A percentile compares a stretch with the other conserved stretches of the same genome.
Evolutionary conservation across 1,284 basidiomycete species (phyloP).

Genomic region (Amylostereum areolatum): DNA sequence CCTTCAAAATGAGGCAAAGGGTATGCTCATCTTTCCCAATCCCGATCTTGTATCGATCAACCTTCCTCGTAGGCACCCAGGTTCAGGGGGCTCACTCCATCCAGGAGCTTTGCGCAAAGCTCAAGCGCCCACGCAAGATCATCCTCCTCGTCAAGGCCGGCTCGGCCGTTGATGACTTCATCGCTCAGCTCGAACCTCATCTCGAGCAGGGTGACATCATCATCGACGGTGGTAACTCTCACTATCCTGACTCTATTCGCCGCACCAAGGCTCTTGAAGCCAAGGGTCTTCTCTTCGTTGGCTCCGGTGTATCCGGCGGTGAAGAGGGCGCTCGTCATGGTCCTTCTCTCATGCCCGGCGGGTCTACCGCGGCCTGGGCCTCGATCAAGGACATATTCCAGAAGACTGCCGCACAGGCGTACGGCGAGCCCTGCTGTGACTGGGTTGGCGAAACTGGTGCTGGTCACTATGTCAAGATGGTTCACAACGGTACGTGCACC

Average conservation of each 20-base stretch:
- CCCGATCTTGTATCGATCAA: conserved; percentile 12
- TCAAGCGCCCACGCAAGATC: conserved; percentile 85
- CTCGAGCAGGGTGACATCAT: conserved; percentile 86
- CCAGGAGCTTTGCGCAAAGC: conserved; percentile 80
- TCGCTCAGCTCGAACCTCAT: conserved; percentile 62
- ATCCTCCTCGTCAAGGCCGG: conserved; percentile 94
- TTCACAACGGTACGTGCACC: conserved; percentile 80
- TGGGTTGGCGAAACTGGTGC: conserved; percentile 97
- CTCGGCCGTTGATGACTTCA: conserved; percentile 74
- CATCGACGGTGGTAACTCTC: conserved; percentile 99
- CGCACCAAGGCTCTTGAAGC: conserved; percentile 89
- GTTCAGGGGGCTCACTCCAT: conserved; percentile 93
- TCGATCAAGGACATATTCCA: conserved; percentile 99
- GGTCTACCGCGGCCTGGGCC: conserved; percentile 91
- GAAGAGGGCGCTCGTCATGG: conserved; percentile 98
- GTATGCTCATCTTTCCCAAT: conserved; percentile 37
- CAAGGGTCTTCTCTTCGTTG: conserved; percentile 95
- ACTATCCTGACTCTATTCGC: conserved; percentile 98
- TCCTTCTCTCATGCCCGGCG: conserved; percentile 99
- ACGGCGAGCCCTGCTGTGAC: conserved; percentile 98
- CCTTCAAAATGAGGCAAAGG: conserved; percentile 96
- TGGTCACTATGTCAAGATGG: conserved; percentile 98
- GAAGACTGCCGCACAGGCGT: conserved; percentile 91
- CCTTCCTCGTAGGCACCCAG: conserved; percentile 69
- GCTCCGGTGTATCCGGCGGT: conserved; percentile 98